Conservation (phyloP, 352 stramenopile genomes). For the Globisporangium okanoganense region DNA sequence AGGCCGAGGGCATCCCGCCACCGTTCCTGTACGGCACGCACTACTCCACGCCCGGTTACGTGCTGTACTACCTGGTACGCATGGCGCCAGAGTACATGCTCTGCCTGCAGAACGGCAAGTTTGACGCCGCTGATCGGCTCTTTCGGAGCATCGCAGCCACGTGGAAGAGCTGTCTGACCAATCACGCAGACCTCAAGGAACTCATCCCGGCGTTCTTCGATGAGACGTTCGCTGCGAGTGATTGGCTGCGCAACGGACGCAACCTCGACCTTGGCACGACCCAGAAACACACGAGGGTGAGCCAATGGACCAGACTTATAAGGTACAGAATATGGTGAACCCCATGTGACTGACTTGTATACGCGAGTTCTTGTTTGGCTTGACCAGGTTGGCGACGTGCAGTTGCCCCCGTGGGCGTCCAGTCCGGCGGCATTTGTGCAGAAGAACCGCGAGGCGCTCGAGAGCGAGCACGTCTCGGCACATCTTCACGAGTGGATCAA, state of each 20-base stretch:
- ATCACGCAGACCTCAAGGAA: constrained; percentile 97
- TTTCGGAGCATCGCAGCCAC: constrained; percentile 94
- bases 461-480: constrained; percentile 94
- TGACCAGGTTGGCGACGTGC: constrained; percentile 92
- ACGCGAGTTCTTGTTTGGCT: constrained; percentile 20
- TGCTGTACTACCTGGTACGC: constrained; percentile 97
- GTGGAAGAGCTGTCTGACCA: constrained; percentile 85
- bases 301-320: not conserved
- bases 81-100: constrained; percentile 95
- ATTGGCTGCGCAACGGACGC: constrained; percentile 96
- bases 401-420: constrained; percentile 93
- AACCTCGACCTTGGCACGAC: constrained; percentile 94
- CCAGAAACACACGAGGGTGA: constrained; percentile 64
- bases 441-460: constrained; percentile 92
- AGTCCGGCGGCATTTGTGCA: constrained; percentile 84
- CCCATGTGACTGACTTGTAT: not conserved
- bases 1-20: constrained; percentile 78
- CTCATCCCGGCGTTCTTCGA: constrained; percentile 98
- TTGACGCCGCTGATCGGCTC: constrained; percentile 97
- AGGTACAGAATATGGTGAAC: too few species aligned
- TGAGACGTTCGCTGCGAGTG: constrained; percentile 55
- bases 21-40: constrained; percentile 98
- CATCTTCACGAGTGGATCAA: constrained; percentile 98
- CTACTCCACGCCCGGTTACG: constrained; percentile 92
- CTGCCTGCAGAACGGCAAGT: constrained; percentile 96